Evolutionary conservation across 805 yeast species (phyloP).

Genomic region (Barnettozyma salicaria): DNA sequence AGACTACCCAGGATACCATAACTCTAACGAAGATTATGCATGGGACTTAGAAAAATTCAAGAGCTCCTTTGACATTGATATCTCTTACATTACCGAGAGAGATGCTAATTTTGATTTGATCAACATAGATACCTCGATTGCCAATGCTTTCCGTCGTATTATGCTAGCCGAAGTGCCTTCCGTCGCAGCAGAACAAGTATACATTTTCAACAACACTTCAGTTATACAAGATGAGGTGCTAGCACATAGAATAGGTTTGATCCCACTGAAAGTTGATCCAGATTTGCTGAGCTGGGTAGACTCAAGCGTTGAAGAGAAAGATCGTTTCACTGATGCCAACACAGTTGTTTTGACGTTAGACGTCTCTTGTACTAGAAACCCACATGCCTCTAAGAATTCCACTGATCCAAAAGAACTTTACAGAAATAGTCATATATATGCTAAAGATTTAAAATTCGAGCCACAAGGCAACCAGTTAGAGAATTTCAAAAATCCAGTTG

Average conservation of each 20-base stretch:
- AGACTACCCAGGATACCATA: conserved; percentile 85
- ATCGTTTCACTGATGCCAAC: conserved; percentile 77
- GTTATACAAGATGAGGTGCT: conserved; percentile 96
- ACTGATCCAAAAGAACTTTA: conserved; percentile 81
- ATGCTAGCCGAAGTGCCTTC: conserved; percentile 97
- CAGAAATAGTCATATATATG: conserved; percentile 81
- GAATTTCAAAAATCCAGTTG: conserved; percentile 63
- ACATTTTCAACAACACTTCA: conserved; percentile 88
- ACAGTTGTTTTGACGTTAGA: conserved; percentile 80
- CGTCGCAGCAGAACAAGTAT: conserved; percentile 90
- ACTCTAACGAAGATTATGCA: conserved; percentile 53
- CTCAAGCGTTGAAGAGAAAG: conserved; percentile 52
- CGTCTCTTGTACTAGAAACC: conserved; percentile 78
- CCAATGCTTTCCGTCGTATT: conserved; percentile 94
- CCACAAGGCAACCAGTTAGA: conserved; percentile 87
- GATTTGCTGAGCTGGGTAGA: conserved; percentile 85
- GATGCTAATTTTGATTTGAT: conserved; percentile 81
- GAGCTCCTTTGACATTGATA: conserved; percentile 55
- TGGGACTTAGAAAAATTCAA: conserved; percentile 86
- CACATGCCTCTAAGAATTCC: conserved; percentile 70
- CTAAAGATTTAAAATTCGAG: conserved; percentile 81
- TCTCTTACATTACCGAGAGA: conserved; percentile 60
- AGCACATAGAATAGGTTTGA: conserved; percentile 89
- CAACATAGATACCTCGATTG: conserved; percentile 83
- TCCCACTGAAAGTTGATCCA: conserved; percentile 89